Evolutionary conservation across 441 rosid genomes (phyloP), one percentile per base, ranked within the genome.

Genomic region (Adansonia madagascariensis): DNA sequence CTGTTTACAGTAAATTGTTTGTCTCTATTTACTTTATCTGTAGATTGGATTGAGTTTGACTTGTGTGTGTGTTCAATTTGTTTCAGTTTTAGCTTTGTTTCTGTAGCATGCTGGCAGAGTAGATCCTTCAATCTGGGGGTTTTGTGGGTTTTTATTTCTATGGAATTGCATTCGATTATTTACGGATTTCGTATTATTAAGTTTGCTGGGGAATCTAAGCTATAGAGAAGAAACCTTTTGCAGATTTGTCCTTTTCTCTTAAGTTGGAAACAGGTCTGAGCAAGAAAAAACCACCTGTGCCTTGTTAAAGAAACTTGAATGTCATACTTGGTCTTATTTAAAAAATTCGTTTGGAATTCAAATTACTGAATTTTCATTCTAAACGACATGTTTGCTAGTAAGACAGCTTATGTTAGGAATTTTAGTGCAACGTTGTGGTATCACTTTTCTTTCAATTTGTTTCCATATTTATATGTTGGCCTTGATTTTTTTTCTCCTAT

Each of bases 11-110:
- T 71, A 5, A 53, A 71, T 20, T 35, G 49, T 6, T 71, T 53
- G 61, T 3, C 43, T 6, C 2, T 24, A 49, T 22, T 46, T 49
- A 1, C 12, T 49, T 0, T 49, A 7, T 47, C 11, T 69, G 12
- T 69, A 49, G 44, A 70, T 70, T 70, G 74, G 74, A 49, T 70
- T 70, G 46, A 14, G 60, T n/a, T 70, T 71, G 53, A 70, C 8
- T 70, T 70, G 44, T 70, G 15, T 49, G 39, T 18, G 31, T 20
- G 73, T 64, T 64, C 17, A 8, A 10, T 39, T 17, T 1, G 68
- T 46, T 46, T 53, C 59, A 77, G 65, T 64, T 47, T 53, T 35
- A 18, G 75, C 57, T 20, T 11, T 15, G 39, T 15, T 24, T 52
- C 10, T 35, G 11, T n/a, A 15, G 52, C n/a, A 43, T 43, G 22